Base-by-base conservation (phyloP, 352 stramenopile species). In the Globisporangium takayamanum region DNA sequence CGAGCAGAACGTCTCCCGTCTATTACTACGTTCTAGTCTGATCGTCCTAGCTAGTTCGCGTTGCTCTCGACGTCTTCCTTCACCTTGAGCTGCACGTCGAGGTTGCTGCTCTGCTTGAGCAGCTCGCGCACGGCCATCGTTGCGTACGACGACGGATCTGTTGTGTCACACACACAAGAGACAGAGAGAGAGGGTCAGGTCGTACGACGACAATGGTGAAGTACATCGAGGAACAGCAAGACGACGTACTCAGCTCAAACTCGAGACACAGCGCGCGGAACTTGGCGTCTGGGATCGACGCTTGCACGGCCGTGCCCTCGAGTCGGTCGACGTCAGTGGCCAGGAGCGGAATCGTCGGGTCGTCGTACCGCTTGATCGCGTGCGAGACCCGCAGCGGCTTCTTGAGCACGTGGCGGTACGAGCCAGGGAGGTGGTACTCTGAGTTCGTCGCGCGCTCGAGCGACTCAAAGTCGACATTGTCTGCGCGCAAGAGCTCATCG, bases 71-170 rank as follows among this genome's bases (percentile, higher is more conserved):
- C 44, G 11, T 61, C 54, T 8, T 61, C 49, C 48, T 61, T 66
- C 25, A 57, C 48, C 42, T 66, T 66, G 47, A 18, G 48, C 36
- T 67, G 61, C 36, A 88, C 80, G 53, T 88, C 70, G 25, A 81
- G 66, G 55, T 74, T 97, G 76, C 69, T 98, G 70, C 68, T 97
- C 66, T 88, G 84, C 70, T 98, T 98, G 62, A 97, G 95, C n/a
- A 99, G 67, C 66, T 99, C 96, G 55, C 96, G 83, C 50, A 99
- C 74, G 5, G 90, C 93, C 67, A 98, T 97, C 12, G 92, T 98
- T 20, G 96, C 96, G 77, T 99, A 98, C 36, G 92, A 87, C 6
- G 91, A 97, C 26, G 92, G 68, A 55, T 78, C 79, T 83, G 28
- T 39, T 39, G 33, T 1, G 30, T 4, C 15, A 20, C 15, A 44